phyloP scores from a whole-genome alignment of 2,329 filamentous ascomycete genomes.

The Coniosporium tulheliwenetii region DNA sequence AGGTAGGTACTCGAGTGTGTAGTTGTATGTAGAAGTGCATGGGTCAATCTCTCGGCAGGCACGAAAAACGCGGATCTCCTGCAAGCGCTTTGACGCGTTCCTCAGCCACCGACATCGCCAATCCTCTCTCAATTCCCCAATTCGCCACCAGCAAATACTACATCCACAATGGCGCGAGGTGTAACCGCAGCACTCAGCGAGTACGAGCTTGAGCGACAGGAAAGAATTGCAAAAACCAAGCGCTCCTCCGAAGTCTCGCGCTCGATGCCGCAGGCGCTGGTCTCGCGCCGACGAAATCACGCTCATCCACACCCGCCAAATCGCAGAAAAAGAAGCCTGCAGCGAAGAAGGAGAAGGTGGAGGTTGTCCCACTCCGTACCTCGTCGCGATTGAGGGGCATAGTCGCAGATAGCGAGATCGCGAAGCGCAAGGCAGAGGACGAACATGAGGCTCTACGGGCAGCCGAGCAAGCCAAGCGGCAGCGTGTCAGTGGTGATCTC shows the following conservation, averaged over 20 bases:
- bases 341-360: constrained; percentile 40
- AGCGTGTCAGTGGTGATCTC: constrained; percentile 51
- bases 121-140: too few relatives aligned
- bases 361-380: constrained; percentile 38
- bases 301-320: constrained; percentile 31
- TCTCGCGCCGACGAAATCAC: constrained; percentile 42
- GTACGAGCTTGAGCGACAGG: constrained; percentile 70
- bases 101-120: neutral
- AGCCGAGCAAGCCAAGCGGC: constrained; percentile 43
- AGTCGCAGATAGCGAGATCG: constrained; percentile 49
- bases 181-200: constrained; percentile 50
- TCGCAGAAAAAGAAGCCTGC: constrained; percentile 22
- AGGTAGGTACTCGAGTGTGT: too few relatives aligned
- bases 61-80: neutral
- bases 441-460: constrained; percentile 41
- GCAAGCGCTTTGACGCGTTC: neutral
- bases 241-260: constrained; percentile 63
- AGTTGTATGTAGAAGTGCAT: too few relatives aligned
- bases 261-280: constrained; percentile 51
- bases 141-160: too few relatives aligned
- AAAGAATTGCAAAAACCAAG: constrained; percentile 83
- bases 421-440: constrained; percentile 53
- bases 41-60: too few relatives aligned
- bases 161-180: constrained; percentile 15
- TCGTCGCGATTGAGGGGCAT: constrained; percentile 48